Base-by-base conservation (phyloP, 352 stramenopile genomes). In the Globisporangium orthogonon region DNA sequence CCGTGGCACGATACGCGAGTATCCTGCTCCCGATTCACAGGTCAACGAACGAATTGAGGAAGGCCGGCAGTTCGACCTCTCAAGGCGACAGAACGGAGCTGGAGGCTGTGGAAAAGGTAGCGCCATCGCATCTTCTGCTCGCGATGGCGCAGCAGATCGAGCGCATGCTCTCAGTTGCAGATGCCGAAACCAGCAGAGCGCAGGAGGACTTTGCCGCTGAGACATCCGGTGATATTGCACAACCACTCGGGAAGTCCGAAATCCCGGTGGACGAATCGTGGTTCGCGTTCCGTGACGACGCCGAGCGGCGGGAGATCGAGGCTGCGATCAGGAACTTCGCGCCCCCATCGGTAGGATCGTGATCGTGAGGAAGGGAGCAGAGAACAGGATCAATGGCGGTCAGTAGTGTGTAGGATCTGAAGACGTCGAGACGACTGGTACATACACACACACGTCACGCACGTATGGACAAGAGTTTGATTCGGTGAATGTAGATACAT, bases 281-380 rank as follows among this genome's bases (percentile, higher is more conserved):
- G 69, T 74, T 76, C 37, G 69, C 66, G 28, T 69, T 67, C 50
- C 52, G 58, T 29, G 58, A 54, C 7, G n/a, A 28, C 0, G 47
- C 29, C 14, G 69, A 76, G 35, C 66, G 54, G 43, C 53, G 54
- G 1, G 60, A 31, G n/a, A 52, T 76, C 43, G 60, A 71, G 35
- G 14, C 55, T 11, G 65, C 63, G 6, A 45, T 71, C 53, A 52
- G 57, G 53, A 56, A 54, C 15, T 64, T 59, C 35, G 37, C 11
- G 40, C 4, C 40, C 17, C 40, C 7, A 6, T 15, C 40, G 40
- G 17, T 17, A 14, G 40, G 23, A 23, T 23, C 23, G 23, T 23
- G 23, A 23, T 23, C 23, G 23, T 23, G 23, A 23, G 23, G 23
- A 23, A 23, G 23, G 23, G 23, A 23, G 23, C 23, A 23, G 23